phyloP scores from a whole-genome alignment of 164 flowering plant genomes.

The Dillenia suffruticosa region DNA sequence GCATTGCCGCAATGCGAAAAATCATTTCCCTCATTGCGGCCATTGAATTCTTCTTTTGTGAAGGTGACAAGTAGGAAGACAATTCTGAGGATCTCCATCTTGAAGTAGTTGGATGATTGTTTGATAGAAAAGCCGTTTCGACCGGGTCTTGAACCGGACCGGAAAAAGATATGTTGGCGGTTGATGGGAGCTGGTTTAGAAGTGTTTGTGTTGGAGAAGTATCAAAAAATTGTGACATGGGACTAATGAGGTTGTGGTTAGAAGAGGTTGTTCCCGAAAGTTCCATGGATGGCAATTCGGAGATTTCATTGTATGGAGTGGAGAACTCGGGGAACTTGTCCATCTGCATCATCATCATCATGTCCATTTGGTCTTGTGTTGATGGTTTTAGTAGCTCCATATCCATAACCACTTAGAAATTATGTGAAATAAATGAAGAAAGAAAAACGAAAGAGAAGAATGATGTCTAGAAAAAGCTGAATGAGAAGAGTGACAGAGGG shows the following conservation, averaged over 20 bases:
- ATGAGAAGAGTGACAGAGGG: slow-evolving; percentile 27
- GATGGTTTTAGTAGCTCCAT: slow-evolving; percentile 30
- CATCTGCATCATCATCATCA: slow-evolving; percentile 37
- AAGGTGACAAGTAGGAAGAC: slow-evolving; percentile 4
- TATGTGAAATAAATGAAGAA: slow-evolving; percentile 1
- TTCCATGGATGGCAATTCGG: slow-evolving; percentile 16
- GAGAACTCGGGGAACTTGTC: slow-evolving; percentile 32
- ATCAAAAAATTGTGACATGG: slow-evolving; percentile 9
- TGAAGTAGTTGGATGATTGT: not conserved
- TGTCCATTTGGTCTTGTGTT: slow-evolving; percentile 34
- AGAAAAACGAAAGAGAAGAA: slow-evolving; percentile 5
- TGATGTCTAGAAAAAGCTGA: slow-evolving; percentile 22
- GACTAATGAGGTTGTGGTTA: not conserved
- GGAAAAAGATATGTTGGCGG: slow-evolving; percentile 18
- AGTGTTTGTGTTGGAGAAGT: slow-evolving; percentile 1
- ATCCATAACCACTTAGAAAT: slow-evolving; percentile 26
- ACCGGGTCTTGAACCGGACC: slow-evolving; percentile 19
- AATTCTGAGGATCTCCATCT: slow-evolving; percentile 12
- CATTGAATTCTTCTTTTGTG: slow-evolving; percentile 32
- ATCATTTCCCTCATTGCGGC: slow-evolving; percentile 64
- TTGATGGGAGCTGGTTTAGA: slow-evolving; percentile 17
- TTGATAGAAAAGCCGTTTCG: slow-evolving; percentile 5
- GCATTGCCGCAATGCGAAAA: slow-evolving; percentile 58
- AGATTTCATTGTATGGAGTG: slow-evolving; percentile 9
- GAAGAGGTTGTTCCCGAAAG: slow-evolving; percentile 7